Percentiles rank a stretch among this genome's conserved stretches.
Conservation (phyloP, 306 rosid genomes). For the Cucumis cinereus region DNA sequence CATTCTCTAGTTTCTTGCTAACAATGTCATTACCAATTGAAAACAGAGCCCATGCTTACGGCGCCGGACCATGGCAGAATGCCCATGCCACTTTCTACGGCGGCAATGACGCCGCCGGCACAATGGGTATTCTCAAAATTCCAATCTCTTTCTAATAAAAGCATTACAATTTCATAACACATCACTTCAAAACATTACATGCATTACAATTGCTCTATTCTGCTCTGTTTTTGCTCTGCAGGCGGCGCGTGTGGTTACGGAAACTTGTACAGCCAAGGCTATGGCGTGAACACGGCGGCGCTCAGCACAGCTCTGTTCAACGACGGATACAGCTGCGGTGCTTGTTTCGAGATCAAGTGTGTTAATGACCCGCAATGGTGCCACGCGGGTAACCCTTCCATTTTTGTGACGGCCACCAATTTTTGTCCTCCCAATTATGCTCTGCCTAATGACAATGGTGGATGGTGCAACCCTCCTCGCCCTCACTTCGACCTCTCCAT, state of each 20-base stretch:
- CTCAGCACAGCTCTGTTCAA: background rate
- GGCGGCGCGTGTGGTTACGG: constrained; percentile 2
- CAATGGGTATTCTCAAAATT: constrained; percentile 43
- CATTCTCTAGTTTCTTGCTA: background rate
- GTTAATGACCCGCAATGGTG: constrained; percentile 39
- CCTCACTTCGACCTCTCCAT: constrained; percentile 61
- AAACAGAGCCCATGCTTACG: constrained; percentile 24
- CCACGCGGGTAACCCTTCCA: constrained; percentile 51
- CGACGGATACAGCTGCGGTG: constrained; percentile 31
- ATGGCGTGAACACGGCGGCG: constrained; percentile 5
- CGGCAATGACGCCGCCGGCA: constrained; percentile 77
- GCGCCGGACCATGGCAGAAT: constrained; percentile 41
- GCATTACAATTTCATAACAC: background rate
- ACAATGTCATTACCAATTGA: background rate
- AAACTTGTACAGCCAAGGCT: background rate
- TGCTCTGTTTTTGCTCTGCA: background rate
- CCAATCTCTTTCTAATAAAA: background rate
- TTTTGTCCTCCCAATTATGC: constrained; percentile 44
- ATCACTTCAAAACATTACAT: background rate
- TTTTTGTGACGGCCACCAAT: constrained; percentile 45
- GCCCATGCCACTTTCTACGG: constrained; percentile 95
- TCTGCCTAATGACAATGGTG: constrained; percentile 44
- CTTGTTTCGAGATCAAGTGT: constrained; percentile 52
- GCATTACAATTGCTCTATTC: too few species aligned
- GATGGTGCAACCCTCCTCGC: constrained; percentile 63